Percentiles rank a stretch among this genome's conserved stretches.
Conservation (phyloP, 768 basidiomycete species). For the Boletellus ananiceps region DNA sequence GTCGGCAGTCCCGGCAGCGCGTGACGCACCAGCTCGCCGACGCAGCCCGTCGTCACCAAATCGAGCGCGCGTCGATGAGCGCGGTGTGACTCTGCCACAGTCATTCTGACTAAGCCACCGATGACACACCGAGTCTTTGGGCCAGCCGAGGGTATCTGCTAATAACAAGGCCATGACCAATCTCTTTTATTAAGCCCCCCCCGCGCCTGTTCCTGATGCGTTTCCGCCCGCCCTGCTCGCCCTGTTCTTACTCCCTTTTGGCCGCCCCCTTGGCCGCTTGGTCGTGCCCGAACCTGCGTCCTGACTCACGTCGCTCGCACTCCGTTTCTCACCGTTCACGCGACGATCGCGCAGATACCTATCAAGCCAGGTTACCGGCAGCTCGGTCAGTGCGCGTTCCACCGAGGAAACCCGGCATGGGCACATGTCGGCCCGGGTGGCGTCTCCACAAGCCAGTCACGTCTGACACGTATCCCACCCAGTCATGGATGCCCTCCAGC, state of each 20-base stretch:
- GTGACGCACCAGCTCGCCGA: not conserved
- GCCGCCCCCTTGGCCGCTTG: slow-evolving; percentile 61
- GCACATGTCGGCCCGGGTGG: slow-evolving; percentile 1
- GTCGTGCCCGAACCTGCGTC: slow-evolving; percentile 27
- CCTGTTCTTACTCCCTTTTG: slow-evolving; percentile 66
- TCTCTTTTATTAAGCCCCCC: not conserved
- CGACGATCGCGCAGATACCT: slow-evolving; percentile 65
- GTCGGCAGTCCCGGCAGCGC: not conserved
- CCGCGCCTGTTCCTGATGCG: slow-evolving; percentile 8
- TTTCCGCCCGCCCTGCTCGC: slow-evolving; percentile 17
- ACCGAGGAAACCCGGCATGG: not conserved
- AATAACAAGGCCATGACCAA: not conserved
- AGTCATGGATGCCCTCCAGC: too few relatives aligned
- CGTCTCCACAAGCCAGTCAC: not conserved
- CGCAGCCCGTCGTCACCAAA: too few relatives aligned
- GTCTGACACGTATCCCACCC: not conserved
- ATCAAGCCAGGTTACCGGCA: slow-evolving; percentile 9
- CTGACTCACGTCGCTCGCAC: slow-evolving; percentile 21
- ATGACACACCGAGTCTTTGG: not conserved
- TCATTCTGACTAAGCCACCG: not conserved
- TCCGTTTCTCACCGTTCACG: slow-evolving; percentile 43
- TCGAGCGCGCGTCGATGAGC: too few relatives aligned
- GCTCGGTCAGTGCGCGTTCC: slow-evolving; percentile 16
- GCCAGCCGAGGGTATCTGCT: not conserved
- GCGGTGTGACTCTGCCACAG: too few relatives aligned